Evolutionary conservation across 2,329 filamentous ascomycete genomes (phyloP).

Genomic region (Colletotrichum karsti): DNA sequence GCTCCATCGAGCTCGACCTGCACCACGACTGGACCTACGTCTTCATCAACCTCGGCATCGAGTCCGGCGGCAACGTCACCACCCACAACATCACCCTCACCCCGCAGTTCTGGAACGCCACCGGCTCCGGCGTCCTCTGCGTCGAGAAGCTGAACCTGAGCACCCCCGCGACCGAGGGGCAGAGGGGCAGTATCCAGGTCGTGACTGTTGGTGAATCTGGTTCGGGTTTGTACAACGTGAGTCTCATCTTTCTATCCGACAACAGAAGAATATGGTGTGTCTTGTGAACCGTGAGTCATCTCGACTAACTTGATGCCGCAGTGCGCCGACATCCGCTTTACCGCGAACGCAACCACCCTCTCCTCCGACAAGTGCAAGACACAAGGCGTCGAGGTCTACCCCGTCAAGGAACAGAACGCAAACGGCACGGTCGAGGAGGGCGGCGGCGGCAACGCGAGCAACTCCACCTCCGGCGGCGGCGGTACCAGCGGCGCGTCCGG

Average conservation of each 20-base stretch:
- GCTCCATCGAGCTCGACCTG: constrained; percentile 55
- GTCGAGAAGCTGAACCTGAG: constrained; percentile 67
- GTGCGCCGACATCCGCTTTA: constrained; percentile 80
- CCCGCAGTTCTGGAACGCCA: constrained; percentile 65
- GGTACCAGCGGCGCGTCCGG: constrained; percentile 27
- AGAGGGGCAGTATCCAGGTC: constrained; percentile 74
- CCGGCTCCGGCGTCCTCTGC: constrained; percentile 72
- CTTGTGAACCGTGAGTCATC: too few species aligned
- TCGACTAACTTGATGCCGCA: constrained; percentile 40
- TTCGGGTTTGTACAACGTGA: constrained; percentile 73
- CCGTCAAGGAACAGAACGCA: constrained; percentile 39
- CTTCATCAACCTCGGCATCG: constrained; percentile 62
- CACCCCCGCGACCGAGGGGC: constrained; percentile 63
- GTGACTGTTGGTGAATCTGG: constrained; percentile 67
- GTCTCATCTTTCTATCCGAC: constrained; percentile 28
- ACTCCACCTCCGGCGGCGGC: constrained; percentile 8
- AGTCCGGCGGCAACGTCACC: constrained; percentile 53
- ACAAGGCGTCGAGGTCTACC: constrained; percentile 56
- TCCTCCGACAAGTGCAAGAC: constrained; percentile 63
- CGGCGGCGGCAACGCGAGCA: constrained; percentile 23
- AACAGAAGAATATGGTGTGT: too few species aligned
- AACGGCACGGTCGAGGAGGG: constrained; percentile 28
- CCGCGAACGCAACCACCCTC: constrained; percentile 54
- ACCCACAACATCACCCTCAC: constrained; percentile 77
- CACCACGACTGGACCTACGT: constrained; percentile 62